phyloP scores from a whole-genome alignment of 2,329 filamentous ascomycete genomes.

The Cladosporium sp. region DNA sequence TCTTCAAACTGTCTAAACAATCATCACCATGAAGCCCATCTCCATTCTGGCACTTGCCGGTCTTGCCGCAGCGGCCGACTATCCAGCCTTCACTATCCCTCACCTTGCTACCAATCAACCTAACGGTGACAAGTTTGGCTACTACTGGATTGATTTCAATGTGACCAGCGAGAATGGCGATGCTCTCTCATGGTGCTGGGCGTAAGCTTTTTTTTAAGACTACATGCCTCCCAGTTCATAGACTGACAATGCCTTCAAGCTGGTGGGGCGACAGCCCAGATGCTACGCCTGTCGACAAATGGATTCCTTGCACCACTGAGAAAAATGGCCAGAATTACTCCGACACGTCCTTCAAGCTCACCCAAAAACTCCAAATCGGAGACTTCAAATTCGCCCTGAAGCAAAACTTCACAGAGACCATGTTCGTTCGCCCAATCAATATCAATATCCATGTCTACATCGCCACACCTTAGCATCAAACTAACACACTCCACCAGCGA shows the following conservation, averaged over 20 bases:
- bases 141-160: conserved; percentile 33
- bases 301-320: conserved; percentile 28
- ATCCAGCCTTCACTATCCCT: neutral
- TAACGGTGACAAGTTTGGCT: conserved; percentile 32
- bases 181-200: conserved; percentile 25
- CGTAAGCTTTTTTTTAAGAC: neutral
- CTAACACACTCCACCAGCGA: neutral
- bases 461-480: neutral
- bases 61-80: neutral
- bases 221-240: neutral
- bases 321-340: conserved; percentile 8
- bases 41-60: conserved; percentile 7
- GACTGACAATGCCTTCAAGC: neutral
- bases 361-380: conserved; percentile 32
- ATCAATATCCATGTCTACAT: too few species aligned
- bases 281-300: conserved; percentile 29
- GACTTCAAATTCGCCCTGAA: conserved; percentile 31
- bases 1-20: too few species aligned
- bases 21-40: neutral
- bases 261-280: neutral
- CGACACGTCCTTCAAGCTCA: conserved; percentile 32
- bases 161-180: conserved; percentile 27
- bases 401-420: conserved; percentile 28
- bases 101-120: conserved; percentile 32
- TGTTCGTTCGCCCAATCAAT: conserved; percentile 8